Evolutionary conservation across 306 rosid species (phyloP).

Genomic region (Cucumis cinereus): DNA sequence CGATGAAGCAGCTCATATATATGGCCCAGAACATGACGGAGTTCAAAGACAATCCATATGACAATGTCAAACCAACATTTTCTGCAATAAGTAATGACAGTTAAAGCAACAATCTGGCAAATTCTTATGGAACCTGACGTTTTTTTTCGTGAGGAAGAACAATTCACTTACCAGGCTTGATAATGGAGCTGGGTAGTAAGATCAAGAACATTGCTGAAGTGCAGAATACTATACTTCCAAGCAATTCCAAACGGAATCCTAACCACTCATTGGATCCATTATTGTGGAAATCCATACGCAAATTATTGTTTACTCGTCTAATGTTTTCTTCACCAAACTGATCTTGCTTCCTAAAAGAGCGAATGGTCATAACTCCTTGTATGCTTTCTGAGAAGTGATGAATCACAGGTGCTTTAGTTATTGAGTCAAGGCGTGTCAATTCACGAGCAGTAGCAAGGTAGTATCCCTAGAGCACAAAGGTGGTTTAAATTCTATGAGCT

Average conservation of each 20-base stretch:
- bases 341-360: conserved; percentile 52
- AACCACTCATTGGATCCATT: conserved; percentile 73
- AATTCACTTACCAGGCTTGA: conserved; percentile 48
- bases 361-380: conserved; percentile 48
- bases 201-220: conserved; percentile 48
- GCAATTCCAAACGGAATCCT: conserved; percentile 49
- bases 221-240: conserved; percentile 55
- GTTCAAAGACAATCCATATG: conserved; percentile 64
- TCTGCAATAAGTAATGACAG: conserved; percentile 23
- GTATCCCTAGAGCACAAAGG: conserved; percentile 30
- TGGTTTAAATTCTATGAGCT: neutral
- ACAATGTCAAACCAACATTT: conserved; percentile 49
- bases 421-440: conserved; percentile 60
- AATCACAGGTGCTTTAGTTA: conserved; percentile 57
- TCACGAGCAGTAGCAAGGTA: conserved; percentile 67
- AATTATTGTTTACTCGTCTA: conserved; percentile 41
- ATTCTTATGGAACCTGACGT: neutral
- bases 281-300: conserved; percentile 64
- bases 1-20: conserved; percentile 73
- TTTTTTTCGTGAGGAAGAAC: neutral
- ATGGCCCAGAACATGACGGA: conserved; percentile 70
- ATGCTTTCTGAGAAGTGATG: conserved; percentile 80
- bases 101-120: neutral
- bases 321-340: conserved; percentile 28
- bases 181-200: conserved; percentile 47